These are phyloP conservation scores for Pichia norvegensis DNA, from an alignment of 1,139 yeast species.

Conservation along the genomic window DNA sequence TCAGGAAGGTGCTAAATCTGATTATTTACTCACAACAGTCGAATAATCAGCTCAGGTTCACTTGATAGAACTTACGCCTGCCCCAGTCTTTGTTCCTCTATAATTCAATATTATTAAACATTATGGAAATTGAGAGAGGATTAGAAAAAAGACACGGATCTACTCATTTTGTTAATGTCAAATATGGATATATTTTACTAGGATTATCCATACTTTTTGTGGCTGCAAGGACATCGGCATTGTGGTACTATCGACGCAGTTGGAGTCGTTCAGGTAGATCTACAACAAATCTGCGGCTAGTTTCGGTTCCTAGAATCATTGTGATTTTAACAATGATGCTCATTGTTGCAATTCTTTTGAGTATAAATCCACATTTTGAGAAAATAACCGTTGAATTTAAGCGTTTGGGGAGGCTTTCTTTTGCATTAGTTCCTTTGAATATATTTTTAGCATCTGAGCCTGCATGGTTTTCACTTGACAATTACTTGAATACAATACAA, in stretches of 20 bases:
- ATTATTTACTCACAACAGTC: background rate
- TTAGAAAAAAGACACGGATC: conserved; percentile 23
- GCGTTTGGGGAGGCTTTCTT: conserved; percentile 54
- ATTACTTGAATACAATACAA: conserved; percentile 48
- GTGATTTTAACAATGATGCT: conserved; percentile 13
- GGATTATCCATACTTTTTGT: conserved; percentile 20
- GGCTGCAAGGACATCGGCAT: conserved; percentile 16
- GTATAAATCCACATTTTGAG: conserved; percentile 20
- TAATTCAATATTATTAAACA: background rate
- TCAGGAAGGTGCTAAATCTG: background rate
- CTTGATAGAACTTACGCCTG: background rate
- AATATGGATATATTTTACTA: conserved; percentile 26
- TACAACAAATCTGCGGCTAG: conserved; percentile 21
- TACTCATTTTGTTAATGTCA: conserved; percentile 25
- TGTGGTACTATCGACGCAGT: conserved; percentile 19
- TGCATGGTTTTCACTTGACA: conserved; percentile 44
- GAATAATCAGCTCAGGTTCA: background rate
- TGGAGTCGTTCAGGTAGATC: conserved; percentile 28
- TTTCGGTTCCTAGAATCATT: conserved; percentile 16
- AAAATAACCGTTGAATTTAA: conserved; percentile 22
- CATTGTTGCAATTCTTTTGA: conserved; percentile 3
- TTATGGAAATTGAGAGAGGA: background rate
- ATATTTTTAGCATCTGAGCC: conserved; percentile 58
- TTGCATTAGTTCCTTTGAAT: conserved; percentile 57
- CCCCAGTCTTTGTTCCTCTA: too few relatives aligned